Evolutionary conservation across 306 rosid species (phyloP).

Genomic region (Dryas alaskensis): DNA sequence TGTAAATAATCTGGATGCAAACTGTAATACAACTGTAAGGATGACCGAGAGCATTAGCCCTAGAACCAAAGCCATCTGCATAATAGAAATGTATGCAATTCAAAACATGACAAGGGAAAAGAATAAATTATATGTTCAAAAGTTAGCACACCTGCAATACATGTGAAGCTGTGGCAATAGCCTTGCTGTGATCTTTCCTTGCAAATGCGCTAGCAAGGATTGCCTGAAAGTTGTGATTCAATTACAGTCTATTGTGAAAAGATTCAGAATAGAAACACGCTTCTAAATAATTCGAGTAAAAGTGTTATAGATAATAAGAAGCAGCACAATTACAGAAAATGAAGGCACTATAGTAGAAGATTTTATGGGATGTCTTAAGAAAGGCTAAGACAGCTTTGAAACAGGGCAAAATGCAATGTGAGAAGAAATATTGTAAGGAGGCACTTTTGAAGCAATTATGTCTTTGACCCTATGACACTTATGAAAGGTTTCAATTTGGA

Average conservation of each 20-base stretch:
- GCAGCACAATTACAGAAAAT: not conserved
- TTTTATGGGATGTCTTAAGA: too few species aligned
- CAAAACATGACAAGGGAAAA: not conserved
- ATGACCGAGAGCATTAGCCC: slow-evolving; percentile 30
- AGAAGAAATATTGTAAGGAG: too few species aligned
- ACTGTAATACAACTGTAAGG: slow-evolving; percentile 20
- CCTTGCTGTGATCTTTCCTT: slow-evolving; percentile 61
- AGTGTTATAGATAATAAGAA: not conserved
- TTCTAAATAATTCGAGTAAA: not conserved
- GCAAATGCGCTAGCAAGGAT: slow-evolving; percentile 91
- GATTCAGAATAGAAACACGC: not conserved
- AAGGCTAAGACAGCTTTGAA: not conserved
- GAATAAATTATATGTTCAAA: not conserved
- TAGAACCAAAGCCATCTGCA: slow-evolving; percentile 41
- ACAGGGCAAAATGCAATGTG: not conserved
- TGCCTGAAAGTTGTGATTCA: slow-evolving; percentile 45
- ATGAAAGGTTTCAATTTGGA: not conserved
- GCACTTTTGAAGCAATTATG: too few species aligned
- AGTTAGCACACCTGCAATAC: slow-evolving; percentile 54
- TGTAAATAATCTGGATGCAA: slow-evolving; percentile 34
- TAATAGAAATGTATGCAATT: not conserved
- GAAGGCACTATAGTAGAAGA: too few species aligned
- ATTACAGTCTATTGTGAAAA: not conserved
- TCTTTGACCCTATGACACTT: too few species aligned
- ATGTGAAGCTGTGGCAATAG: slow-evolving; percentile 62